Evolutionary conservation across 441 rosid genomes (phyloP), one percentile per base, ranked within the genome.

Genomic region (Erodium chrysanthum): DNA sequence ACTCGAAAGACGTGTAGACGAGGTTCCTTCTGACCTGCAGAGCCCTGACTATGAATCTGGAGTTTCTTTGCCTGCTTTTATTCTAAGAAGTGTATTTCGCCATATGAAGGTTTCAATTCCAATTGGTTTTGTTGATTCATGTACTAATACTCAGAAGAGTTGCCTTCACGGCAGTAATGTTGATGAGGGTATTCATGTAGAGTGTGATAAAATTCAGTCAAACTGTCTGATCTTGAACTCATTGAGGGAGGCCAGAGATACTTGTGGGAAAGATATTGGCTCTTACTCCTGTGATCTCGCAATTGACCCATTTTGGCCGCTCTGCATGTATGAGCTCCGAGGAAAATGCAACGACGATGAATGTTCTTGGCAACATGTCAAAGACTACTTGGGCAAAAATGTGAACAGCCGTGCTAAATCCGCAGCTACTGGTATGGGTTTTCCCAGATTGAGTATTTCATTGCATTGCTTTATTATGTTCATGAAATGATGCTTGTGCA

Each of bases 341-440:
- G 99, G 99, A 74, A 91, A 88, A 78, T 94, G 99, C 85, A 94
- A 91, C 75, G 86, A 91, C 77, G 88, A 88, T 71, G 90, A 86
- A 70, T 94, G 99, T 70, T 88, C 91, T 65, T 91, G 90, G 96
- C 99, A 94, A 83, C 99, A 94, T 78, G 75, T 84, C 64, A 85
- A 82, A 76, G 87, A 84, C 70, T 77, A 79, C 68, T 75, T 83
- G 71, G 75, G 67, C 62, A 78, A 69, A 70, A 80, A 75, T 52
- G 71, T 60, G 11, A 64, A 63, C 75, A 77, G 66, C 66, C 78
- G 70, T 68, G 70, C 66, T 66, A 73, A 75, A 78, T 70, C 86
- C 76, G 81, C 82, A 62, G 74, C 33, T 71, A 68, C 78, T 65
- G 94, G 88, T 84, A 77, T 46, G 79, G 66, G 68, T 68, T 64